Percentiles rank a stretch among this genome's conserved stretches.
These are phyloP conservation scores for Kuraishia molischiana DNA, from an alignment of 805 yeast genomes.

Conservation along the genomic window DNA sequence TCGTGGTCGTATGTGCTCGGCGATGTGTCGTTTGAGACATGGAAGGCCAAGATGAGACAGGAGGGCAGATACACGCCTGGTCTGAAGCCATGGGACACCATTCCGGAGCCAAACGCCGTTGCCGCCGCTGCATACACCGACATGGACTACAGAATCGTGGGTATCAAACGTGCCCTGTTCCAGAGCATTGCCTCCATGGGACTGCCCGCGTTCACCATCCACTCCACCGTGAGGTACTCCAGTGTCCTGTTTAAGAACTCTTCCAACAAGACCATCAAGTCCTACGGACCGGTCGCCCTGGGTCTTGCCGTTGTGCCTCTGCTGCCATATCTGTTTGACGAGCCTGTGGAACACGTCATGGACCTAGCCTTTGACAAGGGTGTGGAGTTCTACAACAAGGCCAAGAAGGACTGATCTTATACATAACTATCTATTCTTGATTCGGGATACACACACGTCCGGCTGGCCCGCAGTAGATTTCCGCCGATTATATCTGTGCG, in stretches of 20 bases:
- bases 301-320: conserved; percentile 73
- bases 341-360: conserved; percentile 67
- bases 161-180: conserved; percentile 65
- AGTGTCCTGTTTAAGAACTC: conserved; percentile 51
- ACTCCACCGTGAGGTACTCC: conserved; percentile 63
- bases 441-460: no score
- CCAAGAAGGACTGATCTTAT: neutral
- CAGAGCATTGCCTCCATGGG: conserved; percentile 83
- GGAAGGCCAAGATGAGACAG: conserved; percentile 58
- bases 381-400: conserved; percentile 16
- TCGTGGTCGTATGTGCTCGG: conserved; percentile 72
- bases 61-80: conserved; percentile 57
- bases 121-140: conserved; percentile 29
- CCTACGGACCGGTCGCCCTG: conserved; percentile 70
- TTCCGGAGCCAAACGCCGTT: conserved; percentile 29
- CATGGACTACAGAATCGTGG: conserved; percentile 59
- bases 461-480: no score
- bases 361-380: conserved; percentile 52
- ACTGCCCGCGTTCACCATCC: conserved; percentile 79
- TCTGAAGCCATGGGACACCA: conserved; percentile 56
- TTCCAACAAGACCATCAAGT: conserved; percentile 33
- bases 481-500: no score
- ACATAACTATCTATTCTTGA: no score
- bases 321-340: conserved; percentile 71
- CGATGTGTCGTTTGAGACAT: conserved; percentile 64